These are phyloP conservation scores for Scheffersomyces parashehatae DNA, from an alignment of 1,139 yeast species.

Conservation along the genomic window DNA sequence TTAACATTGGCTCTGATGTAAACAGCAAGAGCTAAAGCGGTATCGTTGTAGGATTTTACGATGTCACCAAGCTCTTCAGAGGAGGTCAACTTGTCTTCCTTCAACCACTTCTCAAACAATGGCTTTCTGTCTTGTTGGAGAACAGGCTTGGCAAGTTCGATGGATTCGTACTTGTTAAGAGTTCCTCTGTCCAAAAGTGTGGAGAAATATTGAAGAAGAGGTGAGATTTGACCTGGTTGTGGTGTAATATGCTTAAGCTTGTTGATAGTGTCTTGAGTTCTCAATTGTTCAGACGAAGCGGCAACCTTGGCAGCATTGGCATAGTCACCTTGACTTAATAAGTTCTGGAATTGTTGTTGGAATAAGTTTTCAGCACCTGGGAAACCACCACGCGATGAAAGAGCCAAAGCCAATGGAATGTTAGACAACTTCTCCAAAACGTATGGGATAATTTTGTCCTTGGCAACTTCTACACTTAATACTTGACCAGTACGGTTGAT, in stretches of 20 bases:
- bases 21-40: conserved; percentile 86
- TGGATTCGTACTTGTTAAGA: conserved; percentile 88
- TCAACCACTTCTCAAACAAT: conserved; percentile 92
- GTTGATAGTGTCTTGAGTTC: conserved; percentile 94
- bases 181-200: conserved; percentile 91
- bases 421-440: conserved; percentile 84
- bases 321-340: conserved; percentile 83
- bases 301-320: conserved; percentile 95
- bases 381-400: conserved; percentile 94
- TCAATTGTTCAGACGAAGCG: conserved; percentile 89
- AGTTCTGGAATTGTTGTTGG: conserved; percentile 85
- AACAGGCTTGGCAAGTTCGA: conserved; percentile 94
- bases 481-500: conserved; percentile 96
- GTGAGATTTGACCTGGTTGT: conserved; percentile 95
- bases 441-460: conserved; percentile 84
- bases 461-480: conserved; percentile 85
- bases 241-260: conserved; percentile 90
- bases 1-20: conserved; percentile 85
- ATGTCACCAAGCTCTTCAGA: conserved; percentile 97
- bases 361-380: conserved; percentile 96
- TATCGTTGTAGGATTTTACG: conserved; percentile 78
- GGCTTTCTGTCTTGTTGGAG: conserved; percentile 95
- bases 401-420: conserved; percentile 80
- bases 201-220: conserved; percentile 89
- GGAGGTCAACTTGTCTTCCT: conserved; percentile 89